Percentiles rank a stretch among this genome's conserved stretches.
phyloP scores from a whole-genome alignment of 108 stramenopile genomes.

The Conticribra guillardii region DNA sequence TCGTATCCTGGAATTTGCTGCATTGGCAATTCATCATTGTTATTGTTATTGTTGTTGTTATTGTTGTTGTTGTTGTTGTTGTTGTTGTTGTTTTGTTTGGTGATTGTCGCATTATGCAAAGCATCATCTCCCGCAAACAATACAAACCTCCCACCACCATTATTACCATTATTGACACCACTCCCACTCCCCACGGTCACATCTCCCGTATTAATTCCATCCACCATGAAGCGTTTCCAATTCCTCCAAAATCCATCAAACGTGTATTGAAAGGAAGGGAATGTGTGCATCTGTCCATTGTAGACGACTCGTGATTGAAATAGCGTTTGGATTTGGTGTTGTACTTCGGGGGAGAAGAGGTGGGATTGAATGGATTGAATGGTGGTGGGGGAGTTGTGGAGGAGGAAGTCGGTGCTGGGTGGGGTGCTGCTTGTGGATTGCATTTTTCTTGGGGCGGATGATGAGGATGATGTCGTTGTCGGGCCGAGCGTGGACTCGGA shows the following conservation, averaged over 20 bases:
- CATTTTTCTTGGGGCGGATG: too few relatives aligned
- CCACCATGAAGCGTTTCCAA: slow-evolving; percentile 31
- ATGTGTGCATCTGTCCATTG: slow-evolving; percentile 9
- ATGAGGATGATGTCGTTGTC: too few relatives aligned
- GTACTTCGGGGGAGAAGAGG: slow-evolving; percentile 25
- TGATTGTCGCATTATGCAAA: slow-evolving; percentile 4
- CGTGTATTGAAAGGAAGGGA: slow-evolving; percentile 23
- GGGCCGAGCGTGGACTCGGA: too few relatives aligned
- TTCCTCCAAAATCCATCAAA: slow-evolving; percentile 39
- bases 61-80: too few relatives aligned
- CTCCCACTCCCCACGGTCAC: too few relatives aligned
- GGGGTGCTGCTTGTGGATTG: too few relatives aligned
- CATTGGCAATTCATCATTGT: slow-evolving; percentile 2
- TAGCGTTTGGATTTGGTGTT: slow-evolving; percentile 12
- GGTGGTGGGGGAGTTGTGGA: slow-evolving; percentile 27
- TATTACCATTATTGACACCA: neutral
- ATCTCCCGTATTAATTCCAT: slow-evolving; percentile 11
- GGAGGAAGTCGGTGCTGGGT: too few relatives aligned
- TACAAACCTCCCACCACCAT: slow-evolving; percentile 1
- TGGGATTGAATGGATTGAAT: slow-evolving; percentile 31
- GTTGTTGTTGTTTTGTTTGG: slow-evolving; percentile 3
- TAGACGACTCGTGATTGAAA: slow-evolving; percentile 32
- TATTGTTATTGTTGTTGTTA: too few relatives aligned
- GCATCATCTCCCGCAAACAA: slow-evolving; percentile 28
- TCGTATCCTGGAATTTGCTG: slow-evolving; percentile 23